Conservation (phyloP, 2,329 filamentous ascomycete genomes). For the Alternaria angustiovoidea region DNA sequence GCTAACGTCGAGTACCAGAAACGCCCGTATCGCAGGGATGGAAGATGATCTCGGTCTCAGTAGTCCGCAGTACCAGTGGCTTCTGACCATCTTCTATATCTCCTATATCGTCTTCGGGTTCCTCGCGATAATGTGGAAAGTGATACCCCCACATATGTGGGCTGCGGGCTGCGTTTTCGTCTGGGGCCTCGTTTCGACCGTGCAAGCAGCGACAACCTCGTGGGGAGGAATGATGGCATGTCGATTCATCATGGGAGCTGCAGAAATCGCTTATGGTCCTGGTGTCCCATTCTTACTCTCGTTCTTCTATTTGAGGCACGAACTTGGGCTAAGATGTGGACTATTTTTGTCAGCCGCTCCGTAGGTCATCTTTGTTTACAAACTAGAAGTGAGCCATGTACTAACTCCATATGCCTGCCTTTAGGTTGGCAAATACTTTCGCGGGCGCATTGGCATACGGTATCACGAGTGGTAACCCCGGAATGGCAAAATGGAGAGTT, state of each 20-base stretch:
- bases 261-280: slow-evolving; percentile 56
- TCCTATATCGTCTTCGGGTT: slow-evolving; percentile 50
- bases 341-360: slow-evolving; percentile 59
- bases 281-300: slow-evolving; percentile 61
- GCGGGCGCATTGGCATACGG: slow-evolving; percentile 67
- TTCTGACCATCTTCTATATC: slow-evolving; percentile 51
- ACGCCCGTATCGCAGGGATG: slow-evolving; percentile 54
- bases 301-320: slow-evolving; percentile 67
- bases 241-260: slow-evolving; percentile 47
- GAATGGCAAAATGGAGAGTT: slow-evolving; percentile 68
- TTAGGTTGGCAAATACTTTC: slow-evolving; percentile 75
- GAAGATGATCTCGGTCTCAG: slow-evolving; percentile 41
- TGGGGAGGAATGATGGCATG: slow-evolving; percentile 48
- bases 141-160: slow-evolving; percentile 49
- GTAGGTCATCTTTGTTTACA: not conserved
- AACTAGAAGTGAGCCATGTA: not conserved
- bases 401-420: not conserved
- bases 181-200: slow-evolving; percentile 46
- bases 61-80: slow-evolving; percentile 43
- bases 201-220: slow-evolving; percentile 41
- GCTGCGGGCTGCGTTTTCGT: slow-evolving; percentile 45
- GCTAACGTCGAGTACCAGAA: slow-evolving; percentile 27
- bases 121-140: slow-evolving; percentile 49
- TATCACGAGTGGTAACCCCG: slow-evolving; percentile 66
- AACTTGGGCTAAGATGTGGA: slow-evolving; percentile 58